Evolutionary conservation across 768 basidiomycete genomes (phyloP).

Genomic region (Agaricus sinodeliciosus): DNA sequence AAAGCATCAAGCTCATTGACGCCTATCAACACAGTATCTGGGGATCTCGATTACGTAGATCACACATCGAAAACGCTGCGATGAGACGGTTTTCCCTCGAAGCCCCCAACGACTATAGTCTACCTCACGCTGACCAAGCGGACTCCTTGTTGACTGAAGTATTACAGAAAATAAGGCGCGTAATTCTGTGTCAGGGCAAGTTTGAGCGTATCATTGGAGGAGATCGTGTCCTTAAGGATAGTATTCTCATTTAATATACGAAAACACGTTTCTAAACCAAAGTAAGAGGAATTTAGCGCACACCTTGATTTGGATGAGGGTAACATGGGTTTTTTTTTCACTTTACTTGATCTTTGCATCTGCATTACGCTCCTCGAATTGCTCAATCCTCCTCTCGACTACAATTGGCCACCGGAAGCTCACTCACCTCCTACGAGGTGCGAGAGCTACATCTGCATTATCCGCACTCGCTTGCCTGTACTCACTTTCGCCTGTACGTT

Average conservation of each 20-base stretch:
- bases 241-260: constrained; percentile 13
- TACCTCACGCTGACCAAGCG: neutral
- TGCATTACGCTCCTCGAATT: too few relatives aligned
- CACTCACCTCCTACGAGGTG: too few relatives aligned
- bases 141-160: constrained; percentile 11
- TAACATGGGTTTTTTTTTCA: too few relatives aligned
- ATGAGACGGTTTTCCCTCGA: neutral
- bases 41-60: constrained; percentile 44
- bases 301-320: too few relatives aligned
- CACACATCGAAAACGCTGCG: constrained; percentile 38
- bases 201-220: constrained; percentile 50
- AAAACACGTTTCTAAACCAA: too few relatives aligned
- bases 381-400: too few relatives aligned
- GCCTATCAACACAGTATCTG: constrained; percentile 52
- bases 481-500: too few relatives aligned
- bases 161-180: constrained; percentile 27
- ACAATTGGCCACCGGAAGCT: too few relatives aligned
- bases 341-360: too few relatives aligned
- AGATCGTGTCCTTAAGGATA: constrained; percentile 29
- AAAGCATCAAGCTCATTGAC: constrained; percentile 40
- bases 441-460: too few relatives aligned
- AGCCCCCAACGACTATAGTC: neutral
- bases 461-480: too few relatives aligned
- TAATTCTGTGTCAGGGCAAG: constrained; percentile 43
- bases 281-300: too few relatives aligned